Evolutionary conservation across 768 basidiomycete genomes (phyloP), one percentile per base, ranked within the genome.

Genomic region (Phlegmacium glaucopus): DNA sequence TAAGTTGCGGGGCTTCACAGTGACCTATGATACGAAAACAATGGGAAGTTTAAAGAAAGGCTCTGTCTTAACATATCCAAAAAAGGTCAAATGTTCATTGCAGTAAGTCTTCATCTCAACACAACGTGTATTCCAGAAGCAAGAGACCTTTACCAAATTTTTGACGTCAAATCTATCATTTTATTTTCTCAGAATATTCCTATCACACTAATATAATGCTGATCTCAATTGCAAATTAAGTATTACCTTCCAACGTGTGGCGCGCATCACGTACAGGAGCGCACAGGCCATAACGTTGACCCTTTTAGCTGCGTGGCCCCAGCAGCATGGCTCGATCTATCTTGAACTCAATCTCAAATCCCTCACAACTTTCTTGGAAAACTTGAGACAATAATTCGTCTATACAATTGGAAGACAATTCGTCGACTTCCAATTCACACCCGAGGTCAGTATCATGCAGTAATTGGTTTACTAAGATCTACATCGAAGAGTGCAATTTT

Each of bases 291-390:
- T n/a, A n/a, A n/a, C n/a, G n/a, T n/a, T 41, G 35, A 29, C 49
- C 49, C 50, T 37, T 60, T 42, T 25, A 42, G 54, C 9, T 45
- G 39, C 39, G 29, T 28, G 12, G 43, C 26, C 43, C 61, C 59
- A 42, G 47, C 38, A 47, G 22, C 18, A 37, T 48, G 62, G 60
- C 56, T 43, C 56, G 45, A 30, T 42, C 32, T 39, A 64, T 68
- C 65, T 61, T 53, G 57, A 72, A 70, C 70, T 56, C 66, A 62
- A 70, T 72, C 65, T 64, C 13, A 9, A 15, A 22, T 26, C 47
- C 47, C 61, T 53, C 57, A 37, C 56, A 69, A 69, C 66, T 58
- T 60, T 61, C 56, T 54, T 52, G 34, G 50, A 51, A 53, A 40
- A 44, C 44, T 50, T 58, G 55, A 47, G 47, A 50, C 52, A 58